These are phyloP conservation scores for Triticum urartu DNA, from an alignment of 176 grass and related monocot genomes.

Conservation along the genomic window DNA sequence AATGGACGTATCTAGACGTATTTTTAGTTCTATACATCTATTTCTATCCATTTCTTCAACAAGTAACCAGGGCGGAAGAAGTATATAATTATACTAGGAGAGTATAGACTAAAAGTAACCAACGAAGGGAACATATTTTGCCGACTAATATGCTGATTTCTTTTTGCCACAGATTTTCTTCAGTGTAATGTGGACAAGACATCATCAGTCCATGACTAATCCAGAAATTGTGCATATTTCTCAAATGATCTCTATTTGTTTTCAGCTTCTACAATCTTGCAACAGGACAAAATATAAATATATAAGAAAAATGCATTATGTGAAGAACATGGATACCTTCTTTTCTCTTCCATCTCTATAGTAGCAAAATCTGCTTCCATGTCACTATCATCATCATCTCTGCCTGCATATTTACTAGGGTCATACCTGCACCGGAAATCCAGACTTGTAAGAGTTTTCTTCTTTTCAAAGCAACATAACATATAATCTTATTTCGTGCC, in stretches of 20 bases:
- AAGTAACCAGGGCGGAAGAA: too few relatives aligned
- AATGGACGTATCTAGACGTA: too few relatives aligned
- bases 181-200: neutral
- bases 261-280: neutral
- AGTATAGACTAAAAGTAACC: neutral
- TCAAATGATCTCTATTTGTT: neutral
- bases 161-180: neutral
- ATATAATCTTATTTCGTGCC: neutral
- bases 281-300: neutral
- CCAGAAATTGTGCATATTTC: neutral
- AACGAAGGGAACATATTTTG: neutral
- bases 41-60: too few relatives aligned
- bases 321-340: conserved; percentile 49
- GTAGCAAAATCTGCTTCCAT: conserved; percentile 97
- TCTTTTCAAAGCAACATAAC: neutral
- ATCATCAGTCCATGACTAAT: neutral
- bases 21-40: too few relatives aligned
- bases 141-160: neutral
- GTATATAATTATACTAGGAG: neutral
- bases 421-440: conserved; percentile 64
- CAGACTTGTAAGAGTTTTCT: conserved; percentile 7
- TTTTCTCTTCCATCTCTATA: conserved; percentile 86
- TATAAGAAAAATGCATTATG: neutral
- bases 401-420: conserved; percentile 72
- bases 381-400: conserved; percentile 92